phyloP scores from a whole-genome alignment of 2,329 filamentous ascomycete genomes.

The Talaromyces sp. region DNA sequence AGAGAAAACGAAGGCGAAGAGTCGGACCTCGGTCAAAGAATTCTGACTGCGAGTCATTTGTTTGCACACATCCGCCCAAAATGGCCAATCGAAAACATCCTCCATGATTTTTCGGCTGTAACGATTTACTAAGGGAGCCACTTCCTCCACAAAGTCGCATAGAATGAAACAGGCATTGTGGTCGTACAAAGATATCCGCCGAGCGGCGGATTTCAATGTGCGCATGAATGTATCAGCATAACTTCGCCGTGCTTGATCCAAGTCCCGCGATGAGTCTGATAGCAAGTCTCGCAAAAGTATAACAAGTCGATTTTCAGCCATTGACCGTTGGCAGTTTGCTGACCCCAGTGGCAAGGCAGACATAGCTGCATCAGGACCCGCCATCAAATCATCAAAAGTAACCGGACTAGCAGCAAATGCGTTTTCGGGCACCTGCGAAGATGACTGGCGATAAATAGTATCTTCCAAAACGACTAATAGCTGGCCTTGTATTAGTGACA shows the following conservation, averaged over 20 bases:
- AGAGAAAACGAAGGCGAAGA: slow-evolving; percentile 75
- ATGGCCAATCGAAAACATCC: slow-evolving; percentile 56
- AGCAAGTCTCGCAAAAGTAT: slow-evolving; percentile 78
- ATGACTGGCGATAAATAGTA: slow-evolving; percentile 70
- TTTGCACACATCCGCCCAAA: slow-evolving; percentile 78
- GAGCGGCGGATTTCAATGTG: slow-evolving; percentile 68
- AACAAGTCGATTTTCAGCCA: slow-evolving; percentile 84
- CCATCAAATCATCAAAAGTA: slow-evolving; percentile 63
- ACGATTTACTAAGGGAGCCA: slow-evolving; percentile 61
- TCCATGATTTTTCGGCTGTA: slow-evolving; percentile 49
- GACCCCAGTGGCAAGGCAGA: slow-evolving; percentile 59
- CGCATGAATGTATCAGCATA: slow-evolving; percentile 72
- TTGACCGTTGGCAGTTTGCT: slow-evolving; percentile 67
- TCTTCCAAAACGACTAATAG: slow-evolving; percentile 73
- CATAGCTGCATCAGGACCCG: slow-evolving; percentile 61
- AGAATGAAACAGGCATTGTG: slow-evolving; percentile 80
- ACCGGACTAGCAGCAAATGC: slow-evolving; percentile 46
- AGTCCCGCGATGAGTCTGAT: slow-evolving; percentile 54
- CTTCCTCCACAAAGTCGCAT: slow-evolving; percentile 87
- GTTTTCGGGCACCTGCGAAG: slow-evolving; percentile 41
- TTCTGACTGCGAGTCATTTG: slow-evolving; percentile 79
- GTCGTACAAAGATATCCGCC: slow-evolving; percentile 73
- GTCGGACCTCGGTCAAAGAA: slow-evolving; percentile 81
- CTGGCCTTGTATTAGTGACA: slow-evolving; percentile 77
- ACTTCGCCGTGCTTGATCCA: slow-evolving; percentile 55